phyloP scores from a whole-genome alignment of 2,329 filamentous ascomycete species.

The Xylariaceae sp. region DNA sequence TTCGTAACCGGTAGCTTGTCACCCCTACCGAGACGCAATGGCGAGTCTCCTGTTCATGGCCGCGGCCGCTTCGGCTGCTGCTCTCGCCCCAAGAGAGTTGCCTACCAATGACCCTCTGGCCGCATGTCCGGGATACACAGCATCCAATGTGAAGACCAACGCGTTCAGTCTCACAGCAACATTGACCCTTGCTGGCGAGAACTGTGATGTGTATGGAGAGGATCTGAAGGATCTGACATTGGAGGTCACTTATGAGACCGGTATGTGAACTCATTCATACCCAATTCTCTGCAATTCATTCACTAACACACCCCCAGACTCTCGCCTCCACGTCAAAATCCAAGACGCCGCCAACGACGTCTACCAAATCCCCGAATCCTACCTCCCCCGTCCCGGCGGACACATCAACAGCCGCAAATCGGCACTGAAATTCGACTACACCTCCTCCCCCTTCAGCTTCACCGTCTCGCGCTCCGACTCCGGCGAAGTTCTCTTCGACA shows the following conservation, averaged over 20 bases:
- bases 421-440: slow-evolving; percentile 33
- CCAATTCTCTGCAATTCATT: neutral
- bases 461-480: slow-evolving; percentile 35
- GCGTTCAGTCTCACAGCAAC: slow-evolving; percentile 54
- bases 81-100: slow-evolving; percentile 24
- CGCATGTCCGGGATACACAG: slow-evolving; percentile 57
- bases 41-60: slow-evolving; percentile 28
- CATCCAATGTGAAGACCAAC: slow-evolving; percentile 49
- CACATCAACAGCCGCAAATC: slow-evolving; percentile 20
- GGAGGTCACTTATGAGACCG: slow-evolving; percentile 59
- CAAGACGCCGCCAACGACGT: slow-evolving; percentile 64
- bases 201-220: slow-evolving; percentile 65
- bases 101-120: slow-evolving; percentile 28
- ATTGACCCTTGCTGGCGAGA: slow-evolving; percentile 55
- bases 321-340: slow-evolving; percentile 69
- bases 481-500: slow-evolving; percentile 60
- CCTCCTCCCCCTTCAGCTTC: slow-evolving; percentile 38
- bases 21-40: slow-evolving; percentile 21
- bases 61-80: slow-evolving; percentile 28
- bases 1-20: neutral
- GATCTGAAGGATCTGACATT: slow-evolving; percentile 59
- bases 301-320: slow-evolving; percentile 39
- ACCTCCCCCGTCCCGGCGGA: slow-evolving; percentile 55
- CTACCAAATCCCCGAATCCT: slow-evolving; percentile 67
- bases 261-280: slow-evolving; percentile 22